Evolutionary conservation across 2,329 filamentous ascomycete species (phyloP), one percentile per base, ranked within the genome.

Genomic region (Myriangium duriaei): DNA sequence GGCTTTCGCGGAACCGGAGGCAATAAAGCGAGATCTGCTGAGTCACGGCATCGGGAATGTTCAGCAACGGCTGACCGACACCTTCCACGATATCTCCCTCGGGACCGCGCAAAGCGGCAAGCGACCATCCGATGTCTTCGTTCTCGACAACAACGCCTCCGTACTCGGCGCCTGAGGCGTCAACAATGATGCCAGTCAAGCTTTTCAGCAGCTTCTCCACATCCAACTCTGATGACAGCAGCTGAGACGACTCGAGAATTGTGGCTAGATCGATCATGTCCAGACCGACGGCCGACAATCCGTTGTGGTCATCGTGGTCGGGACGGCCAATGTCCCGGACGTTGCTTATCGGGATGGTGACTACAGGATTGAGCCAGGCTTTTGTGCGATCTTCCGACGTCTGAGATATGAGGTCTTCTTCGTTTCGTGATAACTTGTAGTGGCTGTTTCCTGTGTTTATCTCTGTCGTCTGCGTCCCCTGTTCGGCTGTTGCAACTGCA

Each of bases 251-350:
- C 48, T 82, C 76, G 11, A 88, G 64, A 42, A 88, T 87, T 15
- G 79, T 79, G 30, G 82, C 78, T 44, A 87, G 58, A 55, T 87
- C 82, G 51, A 88, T 77, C 77, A 88, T 86, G 59, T 88, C 82
- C 37, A 88, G 68, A 3, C 65, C 66, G 1, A 63, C 60, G 17
- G 80, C 76, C 29, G 80, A 79, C 42, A 86, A 65, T 9, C 78
- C 76, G 24, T 65, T 72, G 2, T 71, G 72, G 13, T 71, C 31
- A 7, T 40, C 35, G 47, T 50, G 19, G 43, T 47, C 21, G 55
- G 16, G 68, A n/a, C n/a, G n/a, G n/a, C n/a, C n/a, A n/a, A n/a
- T 26, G 7, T 26, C 21, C 7, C 21, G 21, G 21, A 7, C n/a
- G 21, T 26, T 7, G n/a, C n/a, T 7, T n/a, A n/a, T 7, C 7